Evolutionary conservation across 805 yeast genomes (phyloP).

Genomic region (Candida maesae): DNA sequence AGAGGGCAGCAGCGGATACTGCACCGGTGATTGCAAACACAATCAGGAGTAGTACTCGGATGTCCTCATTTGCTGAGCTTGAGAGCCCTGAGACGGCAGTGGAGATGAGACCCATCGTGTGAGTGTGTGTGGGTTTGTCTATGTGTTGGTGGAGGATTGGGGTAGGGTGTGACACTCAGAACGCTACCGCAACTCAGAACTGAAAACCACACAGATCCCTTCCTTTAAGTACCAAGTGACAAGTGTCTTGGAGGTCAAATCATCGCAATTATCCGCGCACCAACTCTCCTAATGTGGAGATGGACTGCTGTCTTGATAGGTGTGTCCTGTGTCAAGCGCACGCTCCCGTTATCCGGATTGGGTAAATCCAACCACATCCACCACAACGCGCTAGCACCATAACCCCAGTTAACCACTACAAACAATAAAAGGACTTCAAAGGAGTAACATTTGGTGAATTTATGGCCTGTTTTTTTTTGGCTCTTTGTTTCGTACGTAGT

Average conservation of each 20-base stretch:
- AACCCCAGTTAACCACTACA: too few species aligned
- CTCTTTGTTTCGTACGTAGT: too few species aligned
- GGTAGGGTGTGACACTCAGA: too few species aligned
- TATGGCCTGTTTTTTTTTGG: too few species aligned
- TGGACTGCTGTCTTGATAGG: too few species aligned
- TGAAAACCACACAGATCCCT: neutral
- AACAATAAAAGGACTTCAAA: too few species aligned
- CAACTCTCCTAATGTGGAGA: slow-evolving; percentile 9
- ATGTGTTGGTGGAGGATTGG: too few species aligned
- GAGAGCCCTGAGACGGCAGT: slow-evolving; percentile 5
- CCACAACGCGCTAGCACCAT: neutral
- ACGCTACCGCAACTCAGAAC: too few species aligned
- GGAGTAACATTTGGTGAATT: too few species aligned
- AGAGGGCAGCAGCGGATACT: slow-evolving; percentile 2
- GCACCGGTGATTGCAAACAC: slow-evolving; percentile 2
- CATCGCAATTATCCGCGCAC: slow-evolving; percentile 3
- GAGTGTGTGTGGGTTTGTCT: too few species aligned
- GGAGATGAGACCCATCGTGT: slow-evolving; percentile 9
- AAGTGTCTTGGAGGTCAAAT: neutral
- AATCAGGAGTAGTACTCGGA: slow-evolving; percentile 4
- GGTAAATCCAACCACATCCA: slow-evolving; percentile 4
- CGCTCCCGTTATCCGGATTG: slow-evolving; percentile 5
- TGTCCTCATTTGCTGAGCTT: slow-evolving; percentile 6
- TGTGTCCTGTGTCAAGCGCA: neutral
- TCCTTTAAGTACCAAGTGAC: neutral